Evolutionary conservation across 2,329 filamentous ascomycete species (phyloP).

Genomic region (Fusarium clavum): DNA sequence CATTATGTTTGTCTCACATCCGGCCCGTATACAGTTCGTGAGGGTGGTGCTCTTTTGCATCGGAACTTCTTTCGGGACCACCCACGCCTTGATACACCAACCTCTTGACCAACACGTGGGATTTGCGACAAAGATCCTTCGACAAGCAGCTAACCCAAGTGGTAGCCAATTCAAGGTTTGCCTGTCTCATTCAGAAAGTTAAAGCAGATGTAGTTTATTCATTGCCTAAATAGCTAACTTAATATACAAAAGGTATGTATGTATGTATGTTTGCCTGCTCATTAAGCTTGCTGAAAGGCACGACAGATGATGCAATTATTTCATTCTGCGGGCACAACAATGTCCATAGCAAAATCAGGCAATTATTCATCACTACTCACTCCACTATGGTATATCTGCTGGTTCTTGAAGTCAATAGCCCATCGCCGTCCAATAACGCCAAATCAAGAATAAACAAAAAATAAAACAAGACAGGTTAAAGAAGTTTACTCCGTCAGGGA

Average conservation of each 20-base stretch:
- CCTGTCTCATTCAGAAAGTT: not conserved
- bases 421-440: constrained; percentile 24
- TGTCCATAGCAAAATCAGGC: not conserved
- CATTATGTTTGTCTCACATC: constrained; percentile 8
- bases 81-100: constrained; percentile 5
- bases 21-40: not conserved
- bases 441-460: constrained; percentile 7
- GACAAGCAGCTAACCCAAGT: not conserved
- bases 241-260: not conserved
- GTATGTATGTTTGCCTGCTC: not conserved
- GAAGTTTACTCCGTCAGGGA: constrained; percentile 14
- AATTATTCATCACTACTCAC: constrained; percentile 14
- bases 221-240: not conserved
- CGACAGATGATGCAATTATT: not conserved
- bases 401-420: not conserved
- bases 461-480: constrained; percentile 5
- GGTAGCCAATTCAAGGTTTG: not conserved
- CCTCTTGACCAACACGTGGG: constrained; percentile 11
- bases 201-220: not conserved
- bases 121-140: not conserved
- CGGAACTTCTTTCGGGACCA: constrained; percentile 15
- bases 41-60: not conserved
- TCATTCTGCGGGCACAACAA: not conserved
- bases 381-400: constrained; percentile 23
- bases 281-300: not conserved